Base-by-base conservation (phyloP, 345 rosid genomes). In the Jatropha curcas region DNA sequence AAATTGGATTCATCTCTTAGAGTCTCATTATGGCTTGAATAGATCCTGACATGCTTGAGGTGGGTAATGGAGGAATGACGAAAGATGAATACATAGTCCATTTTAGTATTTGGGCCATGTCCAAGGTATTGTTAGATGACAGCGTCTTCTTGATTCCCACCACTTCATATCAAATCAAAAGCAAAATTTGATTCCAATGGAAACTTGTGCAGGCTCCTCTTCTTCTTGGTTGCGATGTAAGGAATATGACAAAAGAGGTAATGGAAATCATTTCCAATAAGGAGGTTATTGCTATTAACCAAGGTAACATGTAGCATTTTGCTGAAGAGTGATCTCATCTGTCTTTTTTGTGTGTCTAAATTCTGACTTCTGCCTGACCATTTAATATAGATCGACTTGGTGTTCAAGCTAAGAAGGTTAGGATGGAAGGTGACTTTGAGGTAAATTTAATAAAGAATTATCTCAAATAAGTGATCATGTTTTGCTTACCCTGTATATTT, bases 1-100 rank as follows among this genome's bases (percentile, higher is more conserved):
- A 45, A n/a, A 10, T 56, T 64, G 22, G 1, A 19, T 39, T 20
- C 7, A n/a, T n/a, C n/a, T 52, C n/a, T 20, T 14, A 33, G n/a
- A 53, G 13, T 48, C n/a, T 17, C n/a, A 14, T 43, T 25, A 4
- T 37, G 27, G 1, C 70, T 52, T 67, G 39, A 43, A 61, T 76
- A 94, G 99, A 95, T 74, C 97, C 99, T 61, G 99, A 95, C 83
- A 95, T 95, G 99, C 96, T 95, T 66, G 99, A 95, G 83, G 90
- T 95, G 7, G 99, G 98, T 4, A 95, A 95, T 79, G 98, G 99
- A 77, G 97, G 99, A 72, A 93, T 95, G 98, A 89, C 89, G 0
- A 84, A 82, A 70, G 80, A 88, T 31, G 99, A 95, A 74, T 95
- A 95, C 75, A 82, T 82, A 52, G 98, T 88, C 58, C 98, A 92